A percentile compares a stretch with the other conserved stretches of the same genome.
Evolutionary conservation across 208 protist genomes (phyloP).

Genomic region (Strigomonas galati): DNA sequence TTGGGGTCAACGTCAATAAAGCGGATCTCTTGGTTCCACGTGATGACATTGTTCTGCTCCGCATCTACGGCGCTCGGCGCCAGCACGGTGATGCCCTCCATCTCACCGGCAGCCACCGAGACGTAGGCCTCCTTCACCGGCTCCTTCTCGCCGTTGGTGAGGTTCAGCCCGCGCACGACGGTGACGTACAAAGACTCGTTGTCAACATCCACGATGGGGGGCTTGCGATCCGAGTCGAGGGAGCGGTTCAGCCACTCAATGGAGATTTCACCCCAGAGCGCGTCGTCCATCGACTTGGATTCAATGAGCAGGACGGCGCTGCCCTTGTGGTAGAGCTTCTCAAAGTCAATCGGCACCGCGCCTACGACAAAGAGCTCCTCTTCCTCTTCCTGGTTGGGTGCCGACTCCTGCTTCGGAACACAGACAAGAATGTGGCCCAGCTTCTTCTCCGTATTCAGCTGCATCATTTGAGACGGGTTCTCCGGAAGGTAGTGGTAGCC

Average conservation of each 20-base stretch:
- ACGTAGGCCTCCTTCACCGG: constrained; percentile 50
- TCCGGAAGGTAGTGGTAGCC: constrained; percentile 84
- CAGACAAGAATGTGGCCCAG: constrained; percentile 86
- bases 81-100: constrained; percentile 69
- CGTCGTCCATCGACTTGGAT: constrained; percentile 84
- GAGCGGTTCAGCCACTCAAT: constrained; percentile 77
- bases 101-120: constrained; percentile 57
- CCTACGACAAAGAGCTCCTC: constrained; percentile 87
- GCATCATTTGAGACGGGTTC: constrained; percentile 75
- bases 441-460: constrained; percentile 85
- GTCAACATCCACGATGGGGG: constrained; percentile 23
- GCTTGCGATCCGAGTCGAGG: constrained; percentile 30
- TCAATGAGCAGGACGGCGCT: constrained; percentile 82
- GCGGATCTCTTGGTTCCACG: constrained; percentile 87
- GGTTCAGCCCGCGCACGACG: constrained; percentile 73
- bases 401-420: constrained; percentile 54
- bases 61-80: constrained; percentile 44
- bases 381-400: constrained; percentile 44
- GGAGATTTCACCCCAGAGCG: constrained; percentile 80
- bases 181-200: constrained; percentile 78
- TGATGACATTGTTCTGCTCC: constrained; percentile 35
- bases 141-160: constrained; percentile 34
- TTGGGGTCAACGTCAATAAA: constrained; percentile 68
- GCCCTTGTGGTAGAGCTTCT: constrained; percentile 74
- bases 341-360: constrained; percentile 84